Evolutionary conservation across 257 asterid genomes (phyloP).

Genomic region (Primulina huaijiensis): DNA sequence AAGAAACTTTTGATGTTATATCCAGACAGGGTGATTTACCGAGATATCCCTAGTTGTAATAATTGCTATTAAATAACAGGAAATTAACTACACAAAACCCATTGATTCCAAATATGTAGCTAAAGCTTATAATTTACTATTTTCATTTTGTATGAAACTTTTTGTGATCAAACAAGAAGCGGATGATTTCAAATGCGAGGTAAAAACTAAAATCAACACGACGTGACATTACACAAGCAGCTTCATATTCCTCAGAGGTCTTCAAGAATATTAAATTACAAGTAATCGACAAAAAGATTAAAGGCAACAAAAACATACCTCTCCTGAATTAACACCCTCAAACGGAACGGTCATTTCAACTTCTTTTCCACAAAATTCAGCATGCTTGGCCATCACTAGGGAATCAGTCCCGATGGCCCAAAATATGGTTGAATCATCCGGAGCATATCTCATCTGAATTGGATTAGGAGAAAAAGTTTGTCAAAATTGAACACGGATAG

Average conservation of each 20-base stretch:
- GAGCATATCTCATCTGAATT: constrained; percentile 73
- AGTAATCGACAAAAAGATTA: background rate
- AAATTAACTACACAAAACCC: background rate
- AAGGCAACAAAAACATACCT: constrained; percentile 46
- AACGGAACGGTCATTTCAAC: constrained; percentile 88
- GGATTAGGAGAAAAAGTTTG: constrained; percentile 17
- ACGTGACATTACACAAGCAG: background rate
- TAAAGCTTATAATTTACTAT: background rate
- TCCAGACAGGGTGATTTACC: background rate
- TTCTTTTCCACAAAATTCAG: constrained; percentile 75
- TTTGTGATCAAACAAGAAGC: background rate
- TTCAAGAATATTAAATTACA: too few species aligned
- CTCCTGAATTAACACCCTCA: constrained; percentile 76
- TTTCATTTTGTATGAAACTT: background rate
- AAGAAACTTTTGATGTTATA: background rate
- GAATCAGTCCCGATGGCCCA: constrained; percentile 79
- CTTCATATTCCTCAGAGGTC: background rate
- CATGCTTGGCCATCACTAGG: constrained; percentile 63
- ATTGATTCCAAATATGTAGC: background rate
- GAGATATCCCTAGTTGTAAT: background rate
- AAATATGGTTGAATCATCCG: constrained; percentile 86
- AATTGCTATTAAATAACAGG: background rate
- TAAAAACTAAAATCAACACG: background rate
- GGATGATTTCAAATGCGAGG: background rate
- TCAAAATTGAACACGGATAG: background rate